phyloP scores from a whole-genome alignment of 352 stramenopile genomes.

The Phytophthora vignae region DNA sequence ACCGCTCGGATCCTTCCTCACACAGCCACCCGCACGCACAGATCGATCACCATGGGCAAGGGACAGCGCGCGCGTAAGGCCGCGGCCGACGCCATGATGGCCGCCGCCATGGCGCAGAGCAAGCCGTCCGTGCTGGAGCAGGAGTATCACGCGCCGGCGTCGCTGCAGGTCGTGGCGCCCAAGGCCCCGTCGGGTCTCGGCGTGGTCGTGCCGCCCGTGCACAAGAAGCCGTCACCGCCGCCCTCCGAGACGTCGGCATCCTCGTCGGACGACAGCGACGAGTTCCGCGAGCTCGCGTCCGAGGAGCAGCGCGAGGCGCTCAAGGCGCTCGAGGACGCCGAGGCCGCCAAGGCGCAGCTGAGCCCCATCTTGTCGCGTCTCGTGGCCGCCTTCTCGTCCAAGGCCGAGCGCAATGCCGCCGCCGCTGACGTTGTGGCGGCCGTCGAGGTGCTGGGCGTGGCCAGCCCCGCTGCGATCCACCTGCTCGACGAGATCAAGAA shows the following conservation, averaged over 20 bases:
- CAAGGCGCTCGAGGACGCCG: conserved; percentile 35
- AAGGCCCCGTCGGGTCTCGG: conserved; percentile 6
- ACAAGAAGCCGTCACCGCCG: conserved; percentile 36
- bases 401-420: conserved; percentile 52
- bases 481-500: conserved; percentile 56
- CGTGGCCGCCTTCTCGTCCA: conserved; percentile 41
- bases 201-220: conserved; percentile 25
- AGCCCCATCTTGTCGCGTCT: conserved; percentile 52
- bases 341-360: conserved; percentile 47
- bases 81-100: conserved; percentile 55
- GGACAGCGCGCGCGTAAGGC: conserved; percentile 70
- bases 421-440: conserved; percentile 57
- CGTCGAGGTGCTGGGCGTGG: conserved; percentile 50
- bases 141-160: conserved; percentile 18
- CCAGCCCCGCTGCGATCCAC: conserved; percentile 47
- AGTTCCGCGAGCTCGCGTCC: conserved; percentile 47
- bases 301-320: conserved; percentile 60
- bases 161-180: conserved; percentile 37
- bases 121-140: conserved; percentile 50
- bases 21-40: conserved; percentile 1
- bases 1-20: conserved; percentile 13
- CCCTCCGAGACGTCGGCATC: conserved; percentile 44
- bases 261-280: conserved; percentile 43
- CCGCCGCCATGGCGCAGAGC: conserved; percentile 39
- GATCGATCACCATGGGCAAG: conserved; percentile 66